Conservation (phyloP, 768 basidiomycete genomes). For the Termitomyces sp. region DNA sequence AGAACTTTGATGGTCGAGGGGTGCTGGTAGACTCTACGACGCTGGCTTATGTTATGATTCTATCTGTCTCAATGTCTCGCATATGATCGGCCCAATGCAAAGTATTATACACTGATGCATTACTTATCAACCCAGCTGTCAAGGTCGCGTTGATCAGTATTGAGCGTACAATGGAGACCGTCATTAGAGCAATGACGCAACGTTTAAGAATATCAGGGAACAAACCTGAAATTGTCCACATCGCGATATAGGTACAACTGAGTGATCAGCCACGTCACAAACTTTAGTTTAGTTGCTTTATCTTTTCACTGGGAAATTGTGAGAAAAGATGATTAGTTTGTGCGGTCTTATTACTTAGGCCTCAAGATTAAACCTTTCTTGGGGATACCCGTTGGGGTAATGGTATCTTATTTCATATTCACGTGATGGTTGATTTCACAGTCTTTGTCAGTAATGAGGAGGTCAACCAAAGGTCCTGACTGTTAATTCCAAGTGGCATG, state of each 20-base stretch:
- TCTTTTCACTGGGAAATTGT: background rate
- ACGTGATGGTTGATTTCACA: background rate
- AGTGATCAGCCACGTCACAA: too few species aligned
- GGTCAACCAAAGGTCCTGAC: too few species aligned
- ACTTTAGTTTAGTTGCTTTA: too few species aligned
- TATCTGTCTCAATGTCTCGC: slow-evolving; percentile 1
- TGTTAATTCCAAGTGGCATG: too few species aligned
- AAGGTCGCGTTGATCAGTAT: background rate
- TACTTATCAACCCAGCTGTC: background rate
- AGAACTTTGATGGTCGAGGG: background rate
- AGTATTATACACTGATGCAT: background rate
- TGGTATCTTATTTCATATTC: background rate
- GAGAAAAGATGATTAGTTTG: background rate
- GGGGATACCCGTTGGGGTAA: too few species aligned
- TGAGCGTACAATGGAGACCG: background rate
- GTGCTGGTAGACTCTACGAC: background rate
- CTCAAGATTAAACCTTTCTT: too few species aligned
- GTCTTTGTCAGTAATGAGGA: too few species aligned
- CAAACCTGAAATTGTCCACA: too few species aligned
- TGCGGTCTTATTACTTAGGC: background rate
- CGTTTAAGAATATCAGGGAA: too few species aligned
- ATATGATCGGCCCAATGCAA: background rate
- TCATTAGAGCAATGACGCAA: too few species aligned
- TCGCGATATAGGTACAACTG: too few species aligned
- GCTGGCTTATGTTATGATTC: background rate